A percentile compares a stretch with the other conserved stretches of the same genome.
Conservation (phyloP, 1,139 yeast species). For the Yamadazyma triangularis region DNA sequence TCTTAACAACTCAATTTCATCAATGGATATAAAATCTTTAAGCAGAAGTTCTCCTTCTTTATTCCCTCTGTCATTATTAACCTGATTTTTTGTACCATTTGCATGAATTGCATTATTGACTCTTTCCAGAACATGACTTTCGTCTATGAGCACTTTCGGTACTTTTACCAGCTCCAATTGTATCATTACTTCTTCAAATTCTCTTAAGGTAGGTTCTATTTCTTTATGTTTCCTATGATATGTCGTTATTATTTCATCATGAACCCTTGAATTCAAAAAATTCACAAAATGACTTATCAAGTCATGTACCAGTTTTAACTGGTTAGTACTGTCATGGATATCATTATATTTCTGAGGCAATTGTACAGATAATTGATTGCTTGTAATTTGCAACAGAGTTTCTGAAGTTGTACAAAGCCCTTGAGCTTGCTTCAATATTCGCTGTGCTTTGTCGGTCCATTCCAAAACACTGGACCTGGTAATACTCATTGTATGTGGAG, state of each 20-base stretch:
- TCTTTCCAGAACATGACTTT: too few relatives aligned
- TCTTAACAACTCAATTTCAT: slow-evolving; percentile 23
- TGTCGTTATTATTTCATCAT: slow-evolving; percentile 9
- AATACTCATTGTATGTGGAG: slow-evolving; percentile 2
- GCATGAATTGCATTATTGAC: too few relatives aligned
- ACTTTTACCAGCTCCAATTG: slow-evolving; percentile 23
- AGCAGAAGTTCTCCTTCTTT: slow-evolving; percentile 1
- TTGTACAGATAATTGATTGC: slow-evolving; percentile 16
- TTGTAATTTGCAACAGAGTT: slow-evolving; percentile 20
- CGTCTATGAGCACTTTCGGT: slow-evolving; percentile 22
- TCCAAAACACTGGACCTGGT: slow-evolving; percentile 5
- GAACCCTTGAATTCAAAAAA: slow-evolving; percentile 9
- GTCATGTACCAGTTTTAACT: slow-evolving; percentile 14
- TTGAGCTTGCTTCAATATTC: slow-evolving; percentile 27
- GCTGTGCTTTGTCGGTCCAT: slow-evolving; percentile 30
- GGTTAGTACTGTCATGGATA: slow-evolving; percentile 17
- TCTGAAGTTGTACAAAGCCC: slow-evolving; percentile 32
- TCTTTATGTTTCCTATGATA: slow-evolving; percentile 10
- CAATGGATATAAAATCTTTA: slow-evolving; percentile 33
- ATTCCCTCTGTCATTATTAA: too few relatives aligned
- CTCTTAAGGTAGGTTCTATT: slow-evolving; percentile 19
- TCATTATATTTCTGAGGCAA: slow-evolving; percentile 22
- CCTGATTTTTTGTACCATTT: too few relatives aligned
- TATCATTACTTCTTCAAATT: slow-evolving; percentile 22
- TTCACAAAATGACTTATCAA: slow-evolving; percentile 8